A percentile compares a stretch with the other conserved stretches of the same genome.
These are phyloP conservation scores for Serendipita sp. DNA, from an alignment of 768 basidiomycete genomes.

Conservation along the genomic window DNA sequence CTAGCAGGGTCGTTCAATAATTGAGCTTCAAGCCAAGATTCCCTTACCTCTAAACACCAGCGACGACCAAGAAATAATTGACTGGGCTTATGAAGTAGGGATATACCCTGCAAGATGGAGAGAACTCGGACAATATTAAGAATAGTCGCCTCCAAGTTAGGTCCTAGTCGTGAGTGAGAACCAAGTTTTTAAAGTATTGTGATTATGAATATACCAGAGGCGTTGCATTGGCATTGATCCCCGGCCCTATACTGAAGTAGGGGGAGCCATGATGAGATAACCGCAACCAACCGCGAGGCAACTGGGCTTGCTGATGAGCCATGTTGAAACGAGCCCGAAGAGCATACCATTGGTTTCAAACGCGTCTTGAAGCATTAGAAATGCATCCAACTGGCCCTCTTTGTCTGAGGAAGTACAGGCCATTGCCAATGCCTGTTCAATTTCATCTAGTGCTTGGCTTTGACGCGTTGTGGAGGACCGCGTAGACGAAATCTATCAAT, in stretches of 20 bases:
- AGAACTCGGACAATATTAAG: constrained; percentile 34
- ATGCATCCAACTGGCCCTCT: constrained; percentile 30
- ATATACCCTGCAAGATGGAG: constrained; percentile 60
- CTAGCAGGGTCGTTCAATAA: constrained; percentile 21
- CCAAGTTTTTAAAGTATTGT: no score
- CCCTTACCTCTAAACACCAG: constrained; percentile 47
- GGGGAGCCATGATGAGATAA: constrained; percentile 29
- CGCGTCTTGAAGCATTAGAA: constrained; percentile 53
- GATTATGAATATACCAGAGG: no score
- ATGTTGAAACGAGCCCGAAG: not conserved
- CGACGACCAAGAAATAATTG: constrained; percentile 55
- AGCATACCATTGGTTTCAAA: constrained; percentile 70
- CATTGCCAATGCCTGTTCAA: not conserved
- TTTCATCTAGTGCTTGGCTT: not conserved
- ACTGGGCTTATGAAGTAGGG: constrained; percentile 47
- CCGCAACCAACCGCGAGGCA: constrained; percentile 44
- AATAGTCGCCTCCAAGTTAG: constrained; percentile 11
- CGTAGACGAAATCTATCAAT: not conserved
- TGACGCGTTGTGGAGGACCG: not conserved
- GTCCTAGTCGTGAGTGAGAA: no score
- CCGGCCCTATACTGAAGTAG: constrained; percentile 14
- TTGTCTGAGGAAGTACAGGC: not conserved
- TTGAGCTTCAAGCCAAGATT: not conserved
- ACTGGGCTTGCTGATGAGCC: constrained; percentile 27
- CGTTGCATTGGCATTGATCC: no score